These are phyloP conservation scores for Graphilbum sp. DNA, from an alignment of 2,329 filamentous ascomycete genomes.

Conservation along the genomic window DNA sequence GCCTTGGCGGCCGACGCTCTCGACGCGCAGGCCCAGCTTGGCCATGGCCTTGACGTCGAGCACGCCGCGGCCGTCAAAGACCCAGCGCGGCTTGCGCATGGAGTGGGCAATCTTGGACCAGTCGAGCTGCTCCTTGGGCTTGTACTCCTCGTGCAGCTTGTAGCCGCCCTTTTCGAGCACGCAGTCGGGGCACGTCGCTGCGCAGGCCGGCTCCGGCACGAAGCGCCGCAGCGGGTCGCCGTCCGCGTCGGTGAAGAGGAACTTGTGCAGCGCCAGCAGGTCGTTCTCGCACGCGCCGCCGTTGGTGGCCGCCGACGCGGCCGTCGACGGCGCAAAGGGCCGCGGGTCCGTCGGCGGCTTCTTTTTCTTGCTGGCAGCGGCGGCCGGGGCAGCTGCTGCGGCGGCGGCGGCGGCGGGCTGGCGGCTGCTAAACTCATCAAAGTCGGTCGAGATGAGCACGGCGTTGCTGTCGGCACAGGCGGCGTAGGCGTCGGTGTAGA, in stretches of 20 bases:
- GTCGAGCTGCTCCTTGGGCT: conserved; percentile 30
- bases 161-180: conserved; percentile 13
- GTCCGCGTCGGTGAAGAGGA: conserved; percentile 18
- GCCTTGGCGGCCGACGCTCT: conserved; percentile 32
- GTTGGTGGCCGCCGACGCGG: not conserved
- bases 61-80: conserved; percentile 40
- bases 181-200: conserved; percentile 32
- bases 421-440: conserved; percentile 33
- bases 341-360: conserved; percentile 26
- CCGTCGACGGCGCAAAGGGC: conserved; percentile 19
- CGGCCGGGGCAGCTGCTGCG: conserved; percentile 14
- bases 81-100: conserved; percentile 37
- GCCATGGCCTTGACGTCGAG: conserved; percentile 31
- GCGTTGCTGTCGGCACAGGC: conserved; percentile 33
- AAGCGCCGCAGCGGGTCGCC: conserved; percentile 30
- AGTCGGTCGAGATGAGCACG: conserved; percentile 38
- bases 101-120: conserved; percentile 31
- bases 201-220: conserved; percentile 27
- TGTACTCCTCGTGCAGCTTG: conserved; percentile 20
- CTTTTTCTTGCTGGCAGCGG: conserved; percentile 10
- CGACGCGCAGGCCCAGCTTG: conserved; percentile 33
- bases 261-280: conserved; percentile 30
- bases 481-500: conserved; percentile 31
- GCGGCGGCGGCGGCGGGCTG: conserved; percentile 6
- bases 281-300: conserved; percentile 24